Evolutionary conservation across 306 rosid species (phyloP).

Genomic region (Datisca glomerata): DNA sequence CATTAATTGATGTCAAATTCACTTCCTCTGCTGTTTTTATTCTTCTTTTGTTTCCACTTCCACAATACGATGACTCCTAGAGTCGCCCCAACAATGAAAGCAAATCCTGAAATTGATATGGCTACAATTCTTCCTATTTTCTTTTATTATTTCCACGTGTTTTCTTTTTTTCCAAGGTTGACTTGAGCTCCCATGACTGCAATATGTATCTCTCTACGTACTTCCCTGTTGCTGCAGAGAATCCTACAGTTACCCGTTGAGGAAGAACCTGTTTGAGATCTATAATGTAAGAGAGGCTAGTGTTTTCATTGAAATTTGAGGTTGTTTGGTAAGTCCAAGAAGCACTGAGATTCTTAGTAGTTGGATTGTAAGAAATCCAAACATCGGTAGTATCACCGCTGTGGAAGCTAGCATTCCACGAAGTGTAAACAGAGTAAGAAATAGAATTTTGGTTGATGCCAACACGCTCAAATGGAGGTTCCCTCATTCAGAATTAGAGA

Average conservation of each 20-base stretch:
- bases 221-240: constrained; percentile 2
- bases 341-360: constrained; percentile 3
- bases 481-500: constrained; percentile 1
- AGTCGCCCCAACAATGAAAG: not conserved
- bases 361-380: constrained; percentile 3
- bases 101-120: not conserved
- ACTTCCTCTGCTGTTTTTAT: not conserved
- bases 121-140: not conserved
- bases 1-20: constrained; percentile 2
- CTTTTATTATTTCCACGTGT: not conserved
- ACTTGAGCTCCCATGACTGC: constrained; percentile 7
- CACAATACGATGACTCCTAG: not conserved
- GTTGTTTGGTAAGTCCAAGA: constrained; percentile 2
- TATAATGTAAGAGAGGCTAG: not conserved
- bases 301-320: not conserved
- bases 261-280: constrained; percentile 7
- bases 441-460: constrained; percentile 5
- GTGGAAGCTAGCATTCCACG: constrained; percentile 10
- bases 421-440: not conserved
- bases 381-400: constrained; percentile 2
- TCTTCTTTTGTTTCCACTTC: not conserved
- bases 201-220: not conserved
- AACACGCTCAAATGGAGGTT: constrained; percentile 3
- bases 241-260: constrained; percentile 1
- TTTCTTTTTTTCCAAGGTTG: constrained; percentile 1